Conservation (phyloP, 371 early-diverging fungal genomes). For the Actinomucor elegans region DNA sequence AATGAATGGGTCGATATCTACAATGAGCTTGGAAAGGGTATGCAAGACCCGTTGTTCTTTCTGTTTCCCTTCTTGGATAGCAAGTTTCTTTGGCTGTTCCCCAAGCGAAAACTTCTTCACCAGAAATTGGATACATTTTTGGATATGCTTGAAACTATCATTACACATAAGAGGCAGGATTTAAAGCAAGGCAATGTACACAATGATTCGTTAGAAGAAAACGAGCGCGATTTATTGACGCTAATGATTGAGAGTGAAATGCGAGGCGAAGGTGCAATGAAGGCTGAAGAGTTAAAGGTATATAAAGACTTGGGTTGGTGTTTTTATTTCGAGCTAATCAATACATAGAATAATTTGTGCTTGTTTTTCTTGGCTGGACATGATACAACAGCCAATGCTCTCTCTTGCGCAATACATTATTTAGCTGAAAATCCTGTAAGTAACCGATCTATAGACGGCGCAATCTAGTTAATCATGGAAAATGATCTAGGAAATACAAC, state of each 20-base stretch:
- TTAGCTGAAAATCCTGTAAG: conserved; percentile 30
- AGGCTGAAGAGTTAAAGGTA: conserved; percentile 14
- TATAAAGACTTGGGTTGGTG: neutral
- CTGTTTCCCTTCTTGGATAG: conserved; percentile 50
- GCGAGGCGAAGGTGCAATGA: conserved; percentile 3
- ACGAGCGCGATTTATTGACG: conserved; percentile 20
- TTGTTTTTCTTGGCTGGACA: conserved; percentile 49
- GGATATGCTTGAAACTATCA: conserved; percentile 6
- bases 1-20: conserved; percentile 29
- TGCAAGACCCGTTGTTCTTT: conserved; percentile 34
- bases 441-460: conserved; percentile 23
- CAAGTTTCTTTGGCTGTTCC: conserved; percentile 18
- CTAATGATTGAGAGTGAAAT: conserved; percentile 18
- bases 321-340: too few species aligned
- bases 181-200: conserved; percentile 6
- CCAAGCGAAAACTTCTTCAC: neutral
- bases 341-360: conserved; percentile 24
- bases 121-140: conserved; percentile 12
- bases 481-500: conserved; percentile 51
- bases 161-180: conserved; percentile 1
- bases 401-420: conserved; percentile 14
- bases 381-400: conserved; percentile 50
- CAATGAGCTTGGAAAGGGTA: conserved; percentile 18
- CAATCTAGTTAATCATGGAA: too few species aligned
- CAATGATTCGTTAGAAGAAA: neutral